Evolutionary conservation across 768 basidiomycete species (phyloP).

Genomic region (Panaeolus papilionaceus): DNA sequence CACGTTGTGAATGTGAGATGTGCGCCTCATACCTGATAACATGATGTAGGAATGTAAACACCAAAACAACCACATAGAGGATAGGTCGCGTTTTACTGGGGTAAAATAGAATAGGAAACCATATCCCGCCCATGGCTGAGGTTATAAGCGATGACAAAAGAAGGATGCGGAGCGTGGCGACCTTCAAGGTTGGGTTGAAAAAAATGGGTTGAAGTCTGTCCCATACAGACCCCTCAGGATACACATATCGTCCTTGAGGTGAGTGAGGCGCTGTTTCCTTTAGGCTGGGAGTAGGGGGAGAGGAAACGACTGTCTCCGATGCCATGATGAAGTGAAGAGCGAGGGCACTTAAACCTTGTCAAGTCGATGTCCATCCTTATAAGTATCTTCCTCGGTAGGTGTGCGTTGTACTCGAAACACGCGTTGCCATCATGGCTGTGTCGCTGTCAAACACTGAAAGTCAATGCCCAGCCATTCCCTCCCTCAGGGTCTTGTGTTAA

Average conservation of each 20-base stretch:
- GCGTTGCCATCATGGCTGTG: not conserved
- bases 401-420: not conserved
- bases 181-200: slow-evolving; percentile 6
- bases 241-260: not conserved
- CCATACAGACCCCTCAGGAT: not conserved
- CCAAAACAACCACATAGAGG: not conserved
- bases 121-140: not conserved
- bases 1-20: not conserved
- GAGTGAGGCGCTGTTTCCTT: not conserved
- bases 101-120: not conserved
- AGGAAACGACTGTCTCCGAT: not conserved
- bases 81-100: not conserved
- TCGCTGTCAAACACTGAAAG: too few species aligned
- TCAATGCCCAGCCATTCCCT: too few species aligned
- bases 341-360: not conserved
- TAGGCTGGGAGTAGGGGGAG: not conserved
- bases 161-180: not conserved
- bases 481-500: too few species aligned
- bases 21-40: not conserved
- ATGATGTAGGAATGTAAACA: not conserved
- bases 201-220: not conserved
- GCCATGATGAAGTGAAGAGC: not conserved
- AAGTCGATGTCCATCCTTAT: not conserved
- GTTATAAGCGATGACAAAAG: not conserved
- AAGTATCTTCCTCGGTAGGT: not conserved